phyloP scores from a whole-genome alignment of 2,329 filamentous ascomycete genomes.

The Colletotrichum liaoningense region DNA sequence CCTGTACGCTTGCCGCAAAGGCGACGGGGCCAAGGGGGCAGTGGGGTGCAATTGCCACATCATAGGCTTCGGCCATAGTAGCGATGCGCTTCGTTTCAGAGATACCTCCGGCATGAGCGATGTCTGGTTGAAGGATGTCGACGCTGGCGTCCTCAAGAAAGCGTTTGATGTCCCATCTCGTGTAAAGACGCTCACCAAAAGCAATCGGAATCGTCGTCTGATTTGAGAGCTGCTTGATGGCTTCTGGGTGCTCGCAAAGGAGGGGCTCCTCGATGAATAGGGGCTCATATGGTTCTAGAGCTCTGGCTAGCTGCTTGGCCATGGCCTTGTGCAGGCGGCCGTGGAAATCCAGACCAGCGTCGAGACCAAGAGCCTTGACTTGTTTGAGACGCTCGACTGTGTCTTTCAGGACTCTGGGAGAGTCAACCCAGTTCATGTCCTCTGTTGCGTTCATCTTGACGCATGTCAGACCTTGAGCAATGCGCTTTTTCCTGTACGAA shows the following conservation, averaged over 20 bases:
- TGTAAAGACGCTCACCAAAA: slow-evolving; percentile 73
- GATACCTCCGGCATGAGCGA: slow-evolving; percentile 73
- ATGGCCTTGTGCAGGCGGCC: slow-evolving; percentile 76
- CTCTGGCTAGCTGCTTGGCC: slow-evolving; percentile 74
- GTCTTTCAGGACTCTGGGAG: slow-evolving; percentile 65
- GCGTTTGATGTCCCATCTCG: slow-evolving; percentile 73
- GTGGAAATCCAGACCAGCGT: slow-evolving; percentile 77
- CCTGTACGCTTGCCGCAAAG: slow-evolving; percentile 73
- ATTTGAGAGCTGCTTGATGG: slow-evolving; percentile 66
- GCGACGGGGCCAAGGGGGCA: slow-evolving; percentile 75
- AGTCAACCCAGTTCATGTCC: slow-evolving; percentile 75
- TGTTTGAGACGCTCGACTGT: slow-evolving; percentile 71
- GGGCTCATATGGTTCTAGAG: slow-evolving; percentile 70
- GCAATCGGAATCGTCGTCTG: slow-evolving; percentile 71
- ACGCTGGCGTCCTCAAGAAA: slow-evolving; percentile 71
- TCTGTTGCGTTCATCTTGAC: slow-evolving; percentile 80
- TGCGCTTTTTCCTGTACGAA: slow-evolving; percentile 57
- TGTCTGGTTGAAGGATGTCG: slow-evolving; percentile 75
- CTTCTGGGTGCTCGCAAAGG: slow-evolving; percentile 70
- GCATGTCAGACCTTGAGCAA: slow-evolving; percentile 65
- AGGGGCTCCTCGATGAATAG: slow-evolving; percentile 77
- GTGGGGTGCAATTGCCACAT: slow-evolving; percentile 74
- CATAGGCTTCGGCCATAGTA: slow-evolving; percentile 73
- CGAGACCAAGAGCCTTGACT: slow-evolving; percentile 73
- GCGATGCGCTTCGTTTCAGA: slow-evolving; percentile 73